Conservation (phyloP, 129 eudicot species). For the Calendula officinalis region DNA sequence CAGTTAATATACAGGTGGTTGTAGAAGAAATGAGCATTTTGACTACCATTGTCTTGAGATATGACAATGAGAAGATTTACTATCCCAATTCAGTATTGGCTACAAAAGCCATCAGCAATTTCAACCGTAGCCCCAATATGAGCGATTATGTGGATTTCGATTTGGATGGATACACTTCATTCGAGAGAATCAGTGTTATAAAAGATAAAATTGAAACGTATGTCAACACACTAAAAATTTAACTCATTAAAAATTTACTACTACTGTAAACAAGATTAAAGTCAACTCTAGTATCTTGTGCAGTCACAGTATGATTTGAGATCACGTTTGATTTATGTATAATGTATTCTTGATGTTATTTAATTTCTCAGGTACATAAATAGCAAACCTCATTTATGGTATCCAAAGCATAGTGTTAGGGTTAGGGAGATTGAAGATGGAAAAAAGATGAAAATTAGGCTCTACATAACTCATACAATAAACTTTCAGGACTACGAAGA, state of each 20-base stretch:
- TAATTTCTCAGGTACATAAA: not conserved
- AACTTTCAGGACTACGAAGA: too few relatives aligned
- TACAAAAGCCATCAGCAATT: constrained; percentile 69
- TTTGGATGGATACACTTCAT: constrained; percentile 58
- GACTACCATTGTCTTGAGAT: constrained; percentile 61
- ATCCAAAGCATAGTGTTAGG: too few relatives aligned
- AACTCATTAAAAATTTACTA: too few relatives aligned
- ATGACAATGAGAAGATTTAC: constrained; percentile 64
- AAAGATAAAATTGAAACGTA: constrained; percentile 58
- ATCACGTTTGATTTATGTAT: not conserved
- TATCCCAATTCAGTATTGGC: constrained; percentile 70
- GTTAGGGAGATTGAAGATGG: too few relatives aligned
- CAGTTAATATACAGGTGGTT: constrained; percentile 38
- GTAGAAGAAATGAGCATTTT: constrained; percentile 73
- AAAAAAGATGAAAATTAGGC: too few relatives aligned
- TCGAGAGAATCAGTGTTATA: constrained; percentile 49
- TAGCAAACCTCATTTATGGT: not conserved
- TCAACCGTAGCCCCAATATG: constrained; percentile 78
- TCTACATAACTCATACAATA: too few relatives aligned
- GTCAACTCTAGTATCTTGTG: too few relatives aligned
- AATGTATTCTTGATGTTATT: not conserved
- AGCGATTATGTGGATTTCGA: constrained; percentile 58
- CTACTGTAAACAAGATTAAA: not conserved
- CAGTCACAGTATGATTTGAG: too few relatives aligned
- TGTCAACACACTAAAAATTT: too few relatives aligned